Evolutionary conservation across 1,284 basidiomycete genomes (phyloP).

Genomic region (Melampsora americana): DNA sequence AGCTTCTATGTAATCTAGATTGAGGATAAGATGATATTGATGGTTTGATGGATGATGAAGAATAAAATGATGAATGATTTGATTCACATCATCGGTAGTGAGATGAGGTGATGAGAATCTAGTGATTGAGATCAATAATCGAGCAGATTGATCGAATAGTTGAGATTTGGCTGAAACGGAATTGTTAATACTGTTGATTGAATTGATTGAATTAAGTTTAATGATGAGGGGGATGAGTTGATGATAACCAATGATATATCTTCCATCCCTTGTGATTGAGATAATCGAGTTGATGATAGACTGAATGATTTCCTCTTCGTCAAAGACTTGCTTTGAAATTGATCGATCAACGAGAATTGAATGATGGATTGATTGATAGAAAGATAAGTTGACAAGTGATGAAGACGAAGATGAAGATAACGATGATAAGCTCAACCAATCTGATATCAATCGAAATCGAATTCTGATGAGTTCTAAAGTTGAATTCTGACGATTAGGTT

Average conservation of each 20-base stretch:
- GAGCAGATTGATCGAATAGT: not conserved
- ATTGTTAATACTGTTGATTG: not conserved
- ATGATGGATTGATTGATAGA: slow-evolving; percentile 4
- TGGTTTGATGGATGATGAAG: not conserved
- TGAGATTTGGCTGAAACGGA: not conserved
- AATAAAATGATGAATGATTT: slow-evolving; percentile 37
- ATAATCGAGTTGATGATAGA: not conserved
- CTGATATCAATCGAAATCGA: too few species aligned
- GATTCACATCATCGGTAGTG: slow-evolving; percentile 19
- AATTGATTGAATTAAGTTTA: not conserved
- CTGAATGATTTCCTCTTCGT: not conserved
- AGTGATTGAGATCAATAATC: slow-evolving; percentile 33
- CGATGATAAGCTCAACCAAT: too few species aligned
- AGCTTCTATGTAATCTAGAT: slow-evolving; percentile 25
- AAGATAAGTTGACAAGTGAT: not conserved
- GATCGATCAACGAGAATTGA: not conserved
- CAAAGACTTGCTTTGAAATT: not conserved
- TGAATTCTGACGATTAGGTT: too few species aligned
- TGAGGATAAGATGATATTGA: slow-evolving; percentile 25
- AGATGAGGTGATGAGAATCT: slow-evolving; percentile 42
- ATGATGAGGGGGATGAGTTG: slow-evolving; percentile 11
- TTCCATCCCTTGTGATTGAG: slow-evolving; percentile 15
- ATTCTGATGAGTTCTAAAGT: too few species aligned
- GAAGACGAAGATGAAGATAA: too few species aligned
- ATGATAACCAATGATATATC: slow-evolving; percentile 21